phyloP scores from a whole-genome alignment of 2,329 filamentous ascomycete species.

The Phaeosphaeriaceae sp. region DNA sequence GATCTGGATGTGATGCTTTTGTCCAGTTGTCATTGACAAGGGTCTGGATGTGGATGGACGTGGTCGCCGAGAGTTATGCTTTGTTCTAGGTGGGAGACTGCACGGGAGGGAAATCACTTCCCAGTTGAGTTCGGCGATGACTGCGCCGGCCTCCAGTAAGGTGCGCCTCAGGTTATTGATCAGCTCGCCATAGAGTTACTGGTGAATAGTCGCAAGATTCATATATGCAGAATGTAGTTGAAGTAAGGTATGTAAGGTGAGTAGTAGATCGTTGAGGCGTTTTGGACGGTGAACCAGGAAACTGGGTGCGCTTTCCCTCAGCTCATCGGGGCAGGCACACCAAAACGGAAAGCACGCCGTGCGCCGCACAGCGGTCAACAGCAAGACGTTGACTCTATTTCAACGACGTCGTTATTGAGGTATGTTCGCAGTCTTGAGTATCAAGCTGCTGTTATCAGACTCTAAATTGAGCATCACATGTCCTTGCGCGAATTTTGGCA shows the following conservation, averaged over 20 bases:
- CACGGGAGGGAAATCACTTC: not conserved
- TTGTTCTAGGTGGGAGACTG: not conserved
- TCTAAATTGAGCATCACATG: not conserved
- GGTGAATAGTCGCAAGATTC: not conserved
- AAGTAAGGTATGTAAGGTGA: slow-evolving; percentile 4
- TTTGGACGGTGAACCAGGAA: slow-evolving; percentile 10
- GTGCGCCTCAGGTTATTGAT: not conserved
- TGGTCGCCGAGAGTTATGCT: no score
- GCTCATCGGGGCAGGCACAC: slow-evolving; percentile 12
- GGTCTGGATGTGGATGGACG: no score
- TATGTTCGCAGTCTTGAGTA: not conserved
- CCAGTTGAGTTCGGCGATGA: not conserved
- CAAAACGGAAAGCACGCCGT: slow-evolving; percentile 12
- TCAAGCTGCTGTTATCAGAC: not conserved
- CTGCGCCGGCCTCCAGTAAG: not conserved
- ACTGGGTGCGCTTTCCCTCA: slow-evolving; percentile 13
- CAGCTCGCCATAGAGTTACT: not conserved
- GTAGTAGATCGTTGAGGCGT: slow-evolving; percentile 3
- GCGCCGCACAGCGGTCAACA: not conserved
- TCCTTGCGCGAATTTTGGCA: not conserved
- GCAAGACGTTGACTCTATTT: slow-evolving; percentile 11
- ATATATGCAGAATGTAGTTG: not conserved
- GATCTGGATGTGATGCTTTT: not conserved
- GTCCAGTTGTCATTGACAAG: not conserved
- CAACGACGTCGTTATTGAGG: not conserved